A percentile compares a stretch with the other conserved stretches of the same genome.
phyloP scores from a whole-genome alignment of 1,284 basidiomycete genomes.

The Fomitiporia mediterranea region DNA sequence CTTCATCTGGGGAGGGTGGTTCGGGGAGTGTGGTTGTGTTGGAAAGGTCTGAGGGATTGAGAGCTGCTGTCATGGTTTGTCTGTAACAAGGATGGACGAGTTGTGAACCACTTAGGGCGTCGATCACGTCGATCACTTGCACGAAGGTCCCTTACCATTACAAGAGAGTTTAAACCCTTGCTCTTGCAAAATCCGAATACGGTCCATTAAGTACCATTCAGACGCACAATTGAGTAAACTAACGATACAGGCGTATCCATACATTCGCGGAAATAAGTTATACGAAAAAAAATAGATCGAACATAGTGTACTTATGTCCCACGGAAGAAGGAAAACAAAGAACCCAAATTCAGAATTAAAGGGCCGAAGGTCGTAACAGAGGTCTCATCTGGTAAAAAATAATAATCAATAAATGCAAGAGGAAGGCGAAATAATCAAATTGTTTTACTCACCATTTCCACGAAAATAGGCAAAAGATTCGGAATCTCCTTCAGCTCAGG shows the following conservation, averaged over 20 bases:
- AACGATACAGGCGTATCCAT: too few species aligned
- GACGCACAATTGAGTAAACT: too few species aligned
- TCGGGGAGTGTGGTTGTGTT: not conserved
- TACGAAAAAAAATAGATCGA: not conserved
- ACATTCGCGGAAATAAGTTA: too few species aligned
- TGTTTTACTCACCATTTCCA: constrained; percentile 70
- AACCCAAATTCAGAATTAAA: not conserved
- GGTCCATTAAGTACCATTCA: too few species aligned
- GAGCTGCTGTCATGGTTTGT: not conserved
- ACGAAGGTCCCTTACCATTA: too few species aligned
- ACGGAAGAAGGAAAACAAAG: not conserved
- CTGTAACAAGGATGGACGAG: not conserved
- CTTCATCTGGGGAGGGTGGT: not conserved
- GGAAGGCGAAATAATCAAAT: not conserved
- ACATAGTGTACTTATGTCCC: not conserved
- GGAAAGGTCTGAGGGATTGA: not conserved
- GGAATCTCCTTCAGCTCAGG: constrained; percentile 79
- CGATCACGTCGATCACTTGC: constrained; percentile 1
- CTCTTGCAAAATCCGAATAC: too few species aligned
- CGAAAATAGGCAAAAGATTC: constrained; percentile 77
- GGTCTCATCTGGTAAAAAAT: constrained; percentile 15
- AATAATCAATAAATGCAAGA: not conserved
- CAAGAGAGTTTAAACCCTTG: too few species aligned
- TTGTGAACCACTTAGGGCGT: not conserved
- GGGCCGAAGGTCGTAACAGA: constrained; percentile 13